Base-by-base conservation (phyloP, 2,329 filamentous ascomycete genomes). In the Alternaria gansuensis region DNA sequence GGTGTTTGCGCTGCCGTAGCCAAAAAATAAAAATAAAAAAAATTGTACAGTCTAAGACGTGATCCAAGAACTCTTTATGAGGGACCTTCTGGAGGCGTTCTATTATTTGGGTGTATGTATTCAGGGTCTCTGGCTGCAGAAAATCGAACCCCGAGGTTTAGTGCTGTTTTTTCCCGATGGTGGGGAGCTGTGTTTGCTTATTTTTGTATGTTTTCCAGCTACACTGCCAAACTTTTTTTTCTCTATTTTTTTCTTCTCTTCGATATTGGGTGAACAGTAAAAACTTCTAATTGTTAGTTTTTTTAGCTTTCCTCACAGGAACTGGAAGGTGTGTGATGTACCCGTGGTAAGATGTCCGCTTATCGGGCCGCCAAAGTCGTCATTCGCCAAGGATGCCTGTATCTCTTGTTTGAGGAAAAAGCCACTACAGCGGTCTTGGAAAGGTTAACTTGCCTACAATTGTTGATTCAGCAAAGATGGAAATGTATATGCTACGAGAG, bases 351-450 rank as follows among this genome's bases (percentile, higher is more conserved):
- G 23, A 33, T 39, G 34, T 36, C 48, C 34, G 48, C 23, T 50
- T 50, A 50, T 50, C 48, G 48, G 48, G 24, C 48, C 34, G 48
- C 34, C 39, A 39, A 50, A 39, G 48, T 26, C 34, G 34, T 50
- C 48, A 39, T 50, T 39, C 34, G 48, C 48, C 48, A 39, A 50
- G 33, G 13, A 36, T 23, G 23, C 14, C n/a, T 26, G 24, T 39
- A 29, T 29, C 7, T 9, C 31, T 13, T 2, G 31, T 34, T 6
- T 48, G 7, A 23, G 24, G 23, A 37, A 21, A 4, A 39, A 6
- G 4, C 1, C 2, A 39, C 23, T 50, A 23, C 14, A 17, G 11
- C 21, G 13, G 29, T 48, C 45, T n/a, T 24, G 24, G 13, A 34
- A 17, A 5, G 10, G 14, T 24, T 24, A 14, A 11, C 13, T 2